phyloP scores from a whole-genome alignment of 2,329 filamentous ascomycete genomes.

The Beauveria caledonica region DNA sequence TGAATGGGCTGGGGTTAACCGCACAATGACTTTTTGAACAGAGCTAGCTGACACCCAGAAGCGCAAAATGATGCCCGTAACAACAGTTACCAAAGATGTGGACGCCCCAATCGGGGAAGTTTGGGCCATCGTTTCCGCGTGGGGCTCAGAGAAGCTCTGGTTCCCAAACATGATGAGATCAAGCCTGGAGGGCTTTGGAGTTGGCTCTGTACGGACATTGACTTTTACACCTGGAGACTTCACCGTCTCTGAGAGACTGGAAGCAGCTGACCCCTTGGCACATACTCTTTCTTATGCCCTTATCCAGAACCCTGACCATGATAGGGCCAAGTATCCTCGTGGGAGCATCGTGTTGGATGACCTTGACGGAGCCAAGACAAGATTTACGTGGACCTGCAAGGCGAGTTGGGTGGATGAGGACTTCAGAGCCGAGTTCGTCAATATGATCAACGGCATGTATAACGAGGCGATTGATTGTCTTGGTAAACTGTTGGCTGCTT shows the following conservation, averaged over 20 bases:
- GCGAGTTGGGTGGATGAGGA: background rate
- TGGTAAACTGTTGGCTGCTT: background rate
- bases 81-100: no score
- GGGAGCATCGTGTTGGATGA: background rate
- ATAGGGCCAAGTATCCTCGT: no score
- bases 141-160: background rate
- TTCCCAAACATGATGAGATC: background rate
- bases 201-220: background rate
- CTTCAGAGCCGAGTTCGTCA: background rate
- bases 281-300: background rate
- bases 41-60: no score
- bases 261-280: background rate
- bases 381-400: background rate
- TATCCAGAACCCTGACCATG: background rate
- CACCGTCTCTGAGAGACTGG: background rate
- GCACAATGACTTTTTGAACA: no score
- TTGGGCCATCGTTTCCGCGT: background rate
- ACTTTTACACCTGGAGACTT: background rate
- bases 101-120: background rate
- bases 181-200: background rate
- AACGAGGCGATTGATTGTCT: background rate
- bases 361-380: background rate
- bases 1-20: no score
- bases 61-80: no score
- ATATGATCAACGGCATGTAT: background rate